phyloP scores from a whole-genome alignment of 2,329 filamentous ascomycete species.

The Pyrenophora tritici-repentis region DNA sequence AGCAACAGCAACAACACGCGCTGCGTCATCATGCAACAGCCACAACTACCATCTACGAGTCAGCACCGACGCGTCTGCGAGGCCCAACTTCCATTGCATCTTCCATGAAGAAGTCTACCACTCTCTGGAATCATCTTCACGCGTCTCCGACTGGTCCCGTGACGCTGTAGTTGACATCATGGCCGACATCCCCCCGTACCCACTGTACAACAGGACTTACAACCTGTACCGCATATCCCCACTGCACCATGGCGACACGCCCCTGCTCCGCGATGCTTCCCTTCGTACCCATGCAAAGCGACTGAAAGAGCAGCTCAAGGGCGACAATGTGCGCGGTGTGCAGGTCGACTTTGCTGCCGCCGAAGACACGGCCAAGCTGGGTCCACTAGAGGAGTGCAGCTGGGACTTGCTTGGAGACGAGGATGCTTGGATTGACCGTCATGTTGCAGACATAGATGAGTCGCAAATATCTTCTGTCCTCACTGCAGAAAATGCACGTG shows the following conservation, averaged over 20 bases:
- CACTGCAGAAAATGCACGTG: constrained; percentile 41
- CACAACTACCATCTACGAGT: no score
- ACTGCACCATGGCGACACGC: constrained; percentile 54
- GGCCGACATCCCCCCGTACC: constrained; percentile 47
- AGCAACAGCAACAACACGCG: background rate
- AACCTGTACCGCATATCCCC: constrained; percentile 59
- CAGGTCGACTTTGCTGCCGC: constrained; percentile 47
- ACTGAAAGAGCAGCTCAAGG: constrained; percentile 56
- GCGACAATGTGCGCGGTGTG: constrained; percentile 54
- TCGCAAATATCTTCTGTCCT: constrained; percentile 28
- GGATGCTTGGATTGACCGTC: constrained; percentile 47
- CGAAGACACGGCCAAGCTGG: constrained; percentile 52
- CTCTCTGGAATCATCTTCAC: background rate
- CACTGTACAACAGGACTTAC: constrained; percentile 60
- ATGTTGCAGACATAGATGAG: constrained; percentile 40
- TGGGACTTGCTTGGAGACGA: constrained; percentile 54
- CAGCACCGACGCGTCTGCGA: constrained; percentile 9
- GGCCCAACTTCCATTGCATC: background rate
- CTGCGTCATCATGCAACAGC: constrained; percentile 23
- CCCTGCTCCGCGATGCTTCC: constrained; percentile 43
- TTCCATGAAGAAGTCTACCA: background rate
- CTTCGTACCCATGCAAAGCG: constrained; percentile 55
- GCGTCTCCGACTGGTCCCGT: background rate
- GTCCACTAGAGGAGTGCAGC: constrained; percentile 53
- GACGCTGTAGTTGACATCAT: constrained; percentile 22